phyloP scores from a whole-genome alignment of 345 rosid genomes.

The Bretschneidera sinensis region DNA sequence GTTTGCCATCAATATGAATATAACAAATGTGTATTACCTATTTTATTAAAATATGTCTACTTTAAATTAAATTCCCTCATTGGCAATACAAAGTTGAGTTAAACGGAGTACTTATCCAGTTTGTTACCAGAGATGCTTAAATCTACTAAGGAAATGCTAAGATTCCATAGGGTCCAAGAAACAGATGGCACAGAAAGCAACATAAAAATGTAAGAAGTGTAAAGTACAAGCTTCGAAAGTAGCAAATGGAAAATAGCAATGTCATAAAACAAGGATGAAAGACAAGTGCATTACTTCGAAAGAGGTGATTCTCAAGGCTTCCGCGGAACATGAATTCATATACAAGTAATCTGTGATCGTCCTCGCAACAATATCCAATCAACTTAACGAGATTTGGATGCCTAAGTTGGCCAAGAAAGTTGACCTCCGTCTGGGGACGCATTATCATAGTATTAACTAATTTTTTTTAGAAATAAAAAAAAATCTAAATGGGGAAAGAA shows the following conservation, averaged over 20 bases:
- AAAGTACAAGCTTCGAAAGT: neutral
- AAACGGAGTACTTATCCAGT: neutral
- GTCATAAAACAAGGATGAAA: neutral
- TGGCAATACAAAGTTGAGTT: neutral
- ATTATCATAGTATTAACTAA: neutral
- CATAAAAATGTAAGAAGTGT: neutral
- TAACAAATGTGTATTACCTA: neutral
- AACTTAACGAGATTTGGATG: slow-evolving; percentile 95
- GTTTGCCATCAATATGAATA: neutral
- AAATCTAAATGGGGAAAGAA: neutral
- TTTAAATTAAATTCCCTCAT: too few species aligned
- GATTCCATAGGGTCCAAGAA: neutral
- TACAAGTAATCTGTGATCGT: slow-evolving; percentile 84
- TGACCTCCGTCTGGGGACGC: slow-evolving; percentile 31
- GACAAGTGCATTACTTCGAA: slow-evolving; percentile 57
- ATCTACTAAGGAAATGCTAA: too few species aligned
- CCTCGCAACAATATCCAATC: slow-evolving; percentile 94
- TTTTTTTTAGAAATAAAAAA: neutral
- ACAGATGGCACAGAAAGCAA: too few species aligned
- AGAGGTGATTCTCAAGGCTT: slow-evolving; percentile 94
- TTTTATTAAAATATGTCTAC: neutral
- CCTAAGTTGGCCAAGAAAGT: slow-evolving; percentile 84
- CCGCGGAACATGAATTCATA: slow-evolving; percentile 96
- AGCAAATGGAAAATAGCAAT: neutral
- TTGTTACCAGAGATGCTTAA: neutral